phyloP scores from a whole-genome alignment of 441 rosid species.

The Croton setiger region DNA sequence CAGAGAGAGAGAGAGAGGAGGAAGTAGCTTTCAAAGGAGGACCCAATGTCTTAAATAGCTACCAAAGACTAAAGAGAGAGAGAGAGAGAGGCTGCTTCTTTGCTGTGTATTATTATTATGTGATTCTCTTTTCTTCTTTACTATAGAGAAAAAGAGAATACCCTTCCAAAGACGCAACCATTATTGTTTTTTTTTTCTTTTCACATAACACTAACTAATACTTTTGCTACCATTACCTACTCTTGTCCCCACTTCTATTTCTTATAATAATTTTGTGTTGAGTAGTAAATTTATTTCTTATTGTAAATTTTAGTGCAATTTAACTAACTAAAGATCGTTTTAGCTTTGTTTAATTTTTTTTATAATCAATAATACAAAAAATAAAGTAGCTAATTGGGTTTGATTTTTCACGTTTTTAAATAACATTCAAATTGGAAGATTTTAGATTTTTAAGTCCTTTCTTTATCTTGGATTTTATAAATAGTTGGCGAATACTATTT shows the following conservation, averaged over 20 bases:
- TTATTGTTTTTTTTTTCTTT: not conserved
- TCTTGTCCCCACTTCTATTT: conserved; percentile 11
- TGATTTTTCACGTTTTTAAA: too few relatives aligned
- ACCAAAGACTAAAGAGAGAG: not conserved
- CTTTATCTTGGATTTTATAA: too few relatives aligned
- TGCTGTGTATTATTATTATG: not conserved
- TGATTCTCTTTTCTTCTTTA: conserved; percentile 15
- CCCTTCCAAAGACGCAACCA: conserved; percentile 27
- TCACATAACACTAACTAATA: not conserved
- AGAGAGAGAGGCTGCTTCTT: conserved; percentile 13
- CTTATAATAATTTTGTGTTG: not conserved
- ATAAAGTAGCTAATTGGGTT: too few relatives aligned
- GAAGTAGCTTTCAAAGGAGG: conserved; percentile 25
- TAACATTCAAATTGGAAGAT: too few relatives aligned
- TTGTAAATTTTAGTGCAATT: too few relatives aligned
- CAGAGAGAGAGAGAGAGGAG: conserved; percentile 3
- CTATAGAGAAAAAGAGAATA: not conserved
- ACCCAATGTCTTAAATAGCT: conserved; percentile 23
- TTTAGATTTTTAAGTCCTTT: too few relatives aligned
- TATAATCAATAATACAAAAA: too few relatives aligned
- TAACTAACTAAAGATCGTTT: too few relatives aligned
- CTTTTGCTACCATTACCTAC: conserved; percentile 14
- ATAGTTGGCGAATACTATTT: too few relatives aligned
- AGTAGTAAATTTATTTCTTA: too few relatives aligned
- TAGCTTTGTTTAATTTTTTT: too few relatives aligned